Percentiles rank a stretch among this genome's conserved stretches.
Conservation (phyloP, 192 early-diverging fungal species). For the Cetraspora pellucida region DNA sequence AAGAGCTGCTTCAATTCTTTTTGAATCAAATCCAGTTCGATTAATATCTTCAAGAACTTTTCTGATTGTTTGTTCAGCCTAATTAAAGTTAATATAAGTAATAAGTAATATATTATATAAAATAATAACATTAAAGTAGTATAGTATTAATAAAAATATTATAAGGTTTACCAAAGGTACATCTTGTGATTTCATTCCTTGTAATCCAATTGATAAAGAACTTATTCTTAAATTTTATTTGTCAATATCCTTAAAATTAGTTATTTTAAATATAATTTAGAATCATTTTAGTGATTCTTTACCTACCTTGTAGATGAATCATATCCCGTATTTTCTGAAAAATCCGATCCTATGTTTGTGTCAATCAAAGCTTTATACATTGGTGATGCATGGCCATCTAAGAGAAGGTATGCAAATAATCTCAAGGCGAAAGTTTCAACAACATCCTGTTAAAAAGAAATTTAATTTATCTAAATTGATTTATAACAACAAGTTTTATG, state of each 20-base stretch:
- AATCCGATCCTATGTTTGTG: slow-evolving; percentile 85
- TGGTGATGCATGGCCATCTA: slow-evolving; percentile 86
- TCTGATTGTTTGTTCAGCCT: slow-evolving; percentile 70
- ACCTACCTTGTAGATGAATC: slow-evolving; percentile 63
- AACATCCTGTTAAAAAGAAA: slow-evolving; percentile 59
- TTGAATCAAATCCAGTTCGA: slow-evolving; percentile 75
- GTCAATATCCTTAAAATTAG: background rate
- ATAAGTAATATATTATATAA: background rate
- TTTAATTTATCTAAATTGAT: background rate
- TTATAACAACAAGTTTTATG: background rate
- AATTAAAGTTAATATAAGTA: background rate
- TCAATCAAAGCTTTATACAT: slow-evolving; percentile 96
- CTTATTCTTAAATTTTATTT: slow-evolving; percentile 41
- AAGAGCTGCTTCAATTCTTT: slow-evolving; percentile 80
- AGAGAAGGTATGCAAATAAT: slow-evolving; percentile 78
- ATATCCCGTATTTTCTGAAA: slow-evolving; percentile 90
- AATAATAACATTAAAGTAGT: slow-evolving; percentile 5
- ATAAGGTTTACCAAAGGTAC: slow-evolving; percentile 49
- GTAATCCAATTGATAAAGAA: slow-evolving; percentile 84
- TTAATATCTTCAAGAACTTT: slow-evolving; percentile 68
- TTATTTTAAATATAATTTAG: background rate
- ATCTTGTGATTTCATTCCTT: slow-evolving; percentile 78
- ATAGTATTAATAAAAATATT: no score
- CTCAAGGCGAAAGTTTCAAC: slow-evolving; percentile 84
- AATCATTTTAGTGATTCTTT: background rate